These are phyloP conservation scores for Laetiporus sulphureus DNA, from an alignment of 1,284 basidiomycete species.

Conservation along the genomic window DNA sequence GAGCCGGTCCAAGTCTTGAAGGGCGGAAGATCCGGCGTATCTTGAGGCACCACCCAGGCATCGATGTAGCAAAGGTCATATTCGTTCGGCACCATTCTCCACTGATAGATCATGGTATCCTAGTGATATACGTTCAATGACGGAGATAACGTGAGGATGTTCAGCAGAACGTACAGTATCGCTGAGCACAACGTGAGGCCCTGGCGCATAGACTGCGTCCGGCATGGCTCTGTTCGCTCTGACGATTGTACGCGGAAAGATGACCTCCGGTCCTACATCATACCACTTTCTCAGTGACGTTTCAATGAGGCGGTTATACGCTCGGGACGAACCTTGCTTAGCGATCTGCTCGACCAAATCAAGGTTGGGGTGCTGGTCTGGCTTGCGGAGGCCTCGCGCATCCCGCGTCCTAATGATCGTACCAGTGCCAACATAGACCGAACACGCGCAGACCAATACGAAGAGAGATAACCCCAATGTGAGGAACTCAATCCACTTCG, in stretches of 20 bases:
- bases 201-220: neutral
- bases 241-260: neutral
- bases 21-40: no score
- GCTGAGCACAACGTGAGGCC: conserved; percentile 3
- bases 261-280: conserved; percentile 2
- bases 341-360: neutral
- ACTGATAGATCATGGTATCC: no score
- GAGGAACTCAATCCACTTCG: conserved; percentile 1
- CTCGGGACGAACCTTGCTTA: neutral
- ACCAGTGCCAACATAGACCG: conserved; percentile 1
- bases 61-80: no score
- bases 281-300: neutral
- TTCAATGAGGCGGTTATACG: neutral
- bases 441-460: neutral
- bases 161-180: conserved; percentile 2
- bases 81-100: no score
- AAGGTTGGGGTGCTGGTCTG: conserved; percentile 1
- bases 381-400: conserved; percentile 4
- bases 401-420: neutral
- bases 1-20: no score
- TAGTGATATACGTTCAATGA: no score
- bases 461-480: conserved; percentile 1
- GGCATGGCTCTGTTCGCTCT: conserved; percentile 3
- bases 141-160: no score
- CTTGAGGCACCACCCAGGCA: no score